Base-by-base conservation (phyloP, 2,329 filamentous ascomycete species). In the Hypoxylon sp. region DNA sequence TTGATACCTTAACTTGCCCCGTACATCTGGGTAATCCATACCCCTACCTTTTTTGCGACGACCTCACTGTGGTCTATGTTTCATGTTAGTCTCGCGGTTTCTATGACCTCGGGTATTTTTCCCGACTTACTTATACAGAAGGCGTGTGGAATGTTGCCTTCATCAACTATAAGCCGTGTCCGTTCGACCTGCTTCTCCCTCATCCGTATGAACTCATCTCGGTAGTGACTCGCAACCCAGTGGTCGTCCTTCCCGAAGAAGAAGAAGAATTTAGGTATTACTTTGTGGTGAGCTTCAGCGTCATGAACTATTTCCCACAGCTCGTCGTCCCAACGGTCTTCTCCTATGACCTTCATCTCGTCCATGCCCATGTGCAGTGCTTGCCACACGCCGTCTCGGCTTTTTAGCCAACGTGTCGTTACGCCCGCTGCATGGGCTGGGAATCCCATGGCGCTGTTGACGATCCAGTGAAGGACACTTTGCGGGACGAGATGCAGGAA, bases 161-260 rank as follows among this genome's bases (percentile, higher is more conserved):
- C 83, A 62, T 90, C 88, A 37, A 91, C 80, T 35, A 85, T 76
- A 54, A 89, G 81, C 62, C 79, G 81, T 0, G 84, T 84, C 66
- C 82, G 79, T 6, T 81, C 81, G 27, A 70, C 69, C 54, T 79
- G 76, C 29, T 77, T 75, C 76, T 69, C 71, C 75, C 77, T 77
- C 57, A 76, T 58, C 46, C 71, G 80, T 58, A 91, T 87, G 64
- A 91, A 86, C 29, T 82, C 82, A 70, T 90, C 87, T 7, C 89
- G 81, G 51, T 84, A 82, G 54, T 83, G 80, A 52, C 87, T 80
- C 2, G 86, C 85, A 1, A 91, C 87, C 89, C 89, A 91, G 62
- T 89, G 84, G 67, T 91, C 89, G 55, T 85, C 78, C 67, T 84
- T 80, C 1, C 85, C 89, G 70, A 89, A 91, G 54, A 89, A 86